Base-by-base conservation (phyloP, 768 basidiomycete genomes). In the Russula compacta region DNA sequence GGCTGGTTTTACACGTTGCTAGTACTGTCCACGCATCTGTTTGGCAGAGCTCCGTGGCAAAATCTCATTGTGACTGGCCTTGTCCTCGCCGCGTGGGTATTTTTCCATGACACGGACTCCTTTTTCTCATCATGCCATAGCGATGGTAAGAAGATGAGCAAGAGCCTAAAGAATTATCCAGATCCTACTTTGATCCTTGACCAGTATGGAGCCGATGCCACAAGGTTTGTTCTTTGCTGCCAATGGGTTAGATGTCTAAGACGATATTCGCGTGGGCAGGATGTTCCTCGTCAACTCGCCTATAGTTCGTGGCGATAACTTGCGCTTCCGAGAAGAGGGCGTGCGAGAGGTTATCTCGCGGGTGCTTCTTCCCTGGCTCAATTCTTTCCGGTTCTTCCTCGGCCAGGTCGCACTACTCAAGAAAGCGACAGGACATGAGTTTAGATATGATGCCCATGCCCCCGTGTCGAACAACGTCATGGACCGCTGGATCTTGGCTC, bases 1-100 rank as follows among this genome's bases (percentile, higher is more conserved):
- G 97, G 97, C 24, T 99, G 97, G 97, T 99, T 99, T 82, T 99
- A 99, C 77, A 98, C 97, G 2, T 75, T 99, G 14, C 83, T 99
- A 44, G 94, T 99, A 4, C 79, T 98, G 29, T 90, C 91, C n/a
- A 97, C 94, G 21, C 95, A 95, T 71, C 79, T 99, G 54, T 98
- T 97, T 70, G 88, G 87, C 48, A 84, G 74, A 58, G 95, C 97
- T 2, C 95, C 97, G 4, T 98, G 97, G 95, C 92, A 95, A 78
- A 99, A 99, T 73, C 76, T 99, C 68, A 97, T 98, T 64, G 92
- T 94, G 48, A 92, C 88, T 40, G 97, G 97, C 65, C 85, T 98
- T 56, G 93, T 99, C 38, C 85, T 99, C 53, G 97, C 95, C 49
- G 86, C 86, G 91, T 92, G 69, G 72, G 89, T 80, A 44, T 6